These are phyloP conservation scores for Eucalyptus sp. DNA, from an alignment of 345 rosid species.

Conservation along the genomic window DNA sequence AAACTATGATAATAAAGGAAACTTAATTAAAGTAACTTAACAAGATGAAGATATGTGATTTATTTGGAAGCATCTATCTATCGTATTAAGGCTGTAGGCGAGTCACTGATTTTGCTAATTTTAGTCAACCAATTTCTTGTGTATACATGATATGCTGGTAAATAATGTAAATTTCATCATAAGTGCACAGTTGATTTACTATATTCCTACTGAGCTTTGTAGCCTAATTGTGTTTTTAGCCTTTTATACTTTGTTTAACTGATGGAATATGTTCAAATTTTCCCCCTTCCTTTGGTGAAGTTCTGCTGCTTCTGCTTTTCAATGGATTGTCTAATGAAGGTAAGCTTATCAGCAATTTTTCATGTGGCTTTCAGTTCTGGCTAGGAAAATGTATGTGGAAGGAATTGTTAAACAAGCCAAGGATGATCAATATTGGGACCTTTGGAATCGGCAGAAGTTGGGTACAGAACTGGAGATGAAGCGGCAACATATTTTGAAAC, in stretches of 20 bases:
- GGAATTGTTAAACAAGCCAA: conserved; percentile 81
- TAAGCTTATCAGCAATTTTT: not conserved
- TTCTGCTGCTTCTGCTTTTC: not conserved
- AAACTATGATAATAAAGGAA: no score
- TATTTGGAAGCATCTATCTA: not conserved
- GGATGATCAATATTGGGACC: conserved; percentile 72
- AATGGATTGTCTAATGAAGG: not conserved
- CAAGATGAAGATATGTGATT: not conserved
- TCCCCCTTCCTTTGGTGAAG: not conserved
- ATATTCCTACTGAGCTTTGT: not conserved
- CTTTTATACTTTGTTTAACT: not conserved
- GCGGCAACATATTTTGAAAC: conserved; percentile 39
- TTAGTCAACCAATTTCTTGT: not conserved
- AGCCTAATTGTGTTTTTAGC: not conserved
- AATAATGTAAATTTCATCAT: not conserved
- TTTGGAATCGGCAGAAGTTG: conserved; percentile 85
- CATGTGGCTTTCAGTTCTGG: conserved; percentile 52
- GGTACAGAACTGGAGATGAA: conserved; percentile 81
- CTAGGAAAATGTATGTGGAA: conserved; percentile 63
- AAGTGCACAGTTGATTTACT: not conserved
- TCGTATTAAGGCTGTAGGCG: not conserved
- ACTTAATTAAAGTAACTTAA: no score
- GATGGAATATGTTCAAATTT: not conserved
- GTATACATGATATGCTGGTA: not conserved
- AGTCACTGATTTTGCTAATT: not conserved